Evolutionary conservation across 805 yeast species (phyloP).

Genomic region (Dipodascus albidus): DNA sequence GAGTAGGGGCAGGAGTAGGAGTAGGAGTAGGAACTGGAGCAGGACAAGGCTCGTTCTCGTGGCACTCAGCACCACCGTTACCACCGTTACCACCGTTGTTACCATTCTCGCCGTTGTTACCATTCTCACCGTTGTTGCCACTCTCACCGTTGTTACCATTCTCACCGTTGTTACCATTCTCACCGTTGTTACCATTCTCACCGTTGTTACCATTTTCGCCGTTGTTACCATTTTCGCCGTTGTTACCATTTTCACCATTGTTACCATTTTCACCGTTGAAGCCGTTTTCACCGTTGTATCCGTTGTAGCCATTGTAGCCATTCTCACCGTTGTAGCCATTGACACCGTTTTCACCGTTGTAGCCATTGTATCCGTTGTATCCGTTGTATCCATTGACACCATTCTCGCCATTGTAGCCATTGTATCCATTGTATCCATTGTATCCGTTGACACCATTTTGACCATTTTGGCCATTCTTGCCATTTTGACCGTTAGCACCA

Average conservation of each 20-base stretch:
- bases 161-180: neutral
- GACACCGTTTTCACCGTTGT: slow-evolving; percentile 1
- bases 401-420: neutral
- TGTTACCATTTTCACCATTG: neutral
- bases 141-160: slow-evolving; percentile 2
- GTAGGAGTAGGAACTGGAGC: too few relatives aligned
- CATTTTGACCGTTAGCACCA: slow-evolving; percentile 3
- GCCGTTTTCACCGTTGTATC: slow-evolving; percentile 3
- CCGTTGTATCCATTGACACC: slow-evolving; percentile 3
- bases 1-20: too few relatives aligned
- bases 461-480: neutral
- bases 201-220: slow-evolving; percentile 1
- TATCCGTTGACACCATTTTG: neutral
- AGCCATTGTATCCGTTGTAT: slow-evolving; percentile 1
- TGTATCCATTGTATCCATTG: neutral
- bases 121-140: slow-evolving; percentile 2
- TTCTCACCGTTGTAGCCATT: slow-evolving; percentile 2
- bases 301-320: slow-evolving; percentile 3
- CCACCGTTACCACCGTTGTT: neutral
- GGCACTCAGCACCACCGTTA: neutral
- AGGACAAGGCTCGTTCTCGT: too few relatives aligned
- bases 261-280: slow-evolving; percentile 3
- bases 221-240: neutral
- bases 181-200: neutral
- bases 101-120: slow-evolving; percentile 1